Percentiles rank a stretch among this genome's conserved stretches.
These are phyloP conservation scores for Botrytis hyacinthi DNA, from an alignment of 2,329 filamentous ascomycete genomes.

Conservation along the genomic window DNA sequence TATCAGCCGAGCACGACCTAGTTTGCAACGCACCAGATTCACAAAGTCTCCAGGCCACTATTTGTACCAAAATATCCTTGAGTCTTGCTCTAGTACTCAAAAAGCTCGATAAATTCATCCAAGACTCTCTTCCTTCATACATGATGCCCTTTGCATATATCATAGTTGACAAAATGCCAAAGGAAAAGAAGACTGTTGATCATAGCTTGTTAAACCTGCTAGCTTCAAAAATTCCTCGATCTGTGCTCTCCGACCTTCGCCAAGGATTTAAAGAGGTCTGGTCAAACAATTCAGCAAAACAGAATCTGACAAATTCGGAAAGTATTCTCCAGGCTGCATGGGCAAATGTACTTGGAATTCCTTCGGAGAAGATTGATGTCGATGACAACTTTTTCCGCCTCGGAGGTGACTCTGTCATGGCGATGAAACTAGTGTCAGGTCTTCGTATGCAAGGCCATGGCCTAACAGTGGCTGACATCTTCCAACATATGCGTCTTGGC, in stretches of 20 bases:
- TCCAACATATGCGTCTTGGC: conserved; percentile 36
- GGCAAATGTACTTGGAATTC: conserved; percentile 36
- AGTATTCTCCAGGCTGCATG: conserved; percentile 39
- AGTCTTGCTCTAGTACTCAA: conserved; percentile 41
- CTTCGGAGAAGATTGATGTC: conserved; percentile 34
- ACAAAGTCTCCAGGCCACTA: conserved; percentile 28
- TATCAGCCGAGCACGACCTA: not conserved
- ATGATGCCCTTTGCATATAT: conserved; percentile 48
- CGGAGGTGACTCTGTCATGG: conserved; percentile 41
- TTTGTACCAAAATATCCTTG: conserved; percentile 31
- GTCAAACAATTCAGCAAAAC: conserved; percentile 36
- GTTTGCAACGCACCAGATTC: not conserved
- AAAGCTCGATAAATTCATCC: conserved; percentile 44
- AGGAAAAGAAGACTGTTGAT: conserved; percentile 34
- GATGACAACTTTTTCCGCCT: conserved; percentile 44
- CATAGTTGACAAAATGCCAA: conserved; percentile 42
- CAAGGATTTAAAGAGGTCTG: conserved; percentile 38
- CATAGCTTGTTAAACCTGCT: conserved; percentile 32
- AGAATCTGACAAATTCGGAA: conserved; percentile 37
- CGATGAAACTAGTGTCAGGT: conserved; percentile 48
- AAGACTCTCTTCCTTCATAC: conserved; percentile 46
- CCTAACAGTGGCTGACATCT: conserved; percentile 45
- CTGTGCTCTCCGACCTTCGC: conserved; percentile 29
- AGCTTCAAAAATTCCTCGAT: not conserved
- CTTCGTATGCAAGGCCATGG: conserved; percentile 33